phyloP scores from a whole-genome alignment of 2,329 filamentous ascomycete genomes.

The Allantophomopsis lycopodina region DNA sequence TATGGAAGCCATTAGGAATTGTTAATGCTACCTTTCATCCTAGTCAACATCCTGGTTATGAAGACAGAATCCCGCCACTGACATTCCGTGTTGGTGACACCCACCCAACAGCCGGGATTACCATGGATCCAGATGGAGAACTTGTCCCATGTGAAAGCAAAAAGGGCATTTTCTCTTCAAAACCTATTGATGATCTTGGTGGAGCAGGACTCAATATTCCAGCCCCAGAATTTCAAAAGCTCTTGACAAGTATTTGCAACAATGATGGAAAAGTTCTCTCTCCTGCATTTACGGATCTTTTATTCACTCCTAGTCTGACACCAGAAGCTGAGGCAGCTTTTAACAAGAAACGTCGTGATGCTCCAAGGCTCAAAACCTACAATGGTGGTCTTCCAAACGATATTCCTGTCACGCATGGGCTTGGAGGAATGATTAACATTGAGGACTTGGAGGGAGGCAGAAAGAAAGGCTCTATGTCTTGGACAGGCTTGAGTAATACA shows the following conservation, averaged over 20 bases:
- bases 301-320: constrained; percentile 33
- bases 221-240: not conserved
- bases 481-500: constrained; percentile 31
- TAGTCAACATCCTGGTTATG: too few relatives aligned
- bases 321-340: constrained; percentile 7
- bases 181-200: not conserved
- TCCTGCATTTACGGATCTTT: constrained; percentile 22
- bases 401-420: constrained; percentile 22
- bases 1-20: constrained; percentile 12
- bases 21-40: constrained; percentile 9
- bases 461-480: constrained; percentile 24
- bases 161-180: not conserved
- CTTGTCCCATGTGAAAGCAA: not conserved
- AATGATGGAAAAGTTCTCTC: constrained; percentile 34
- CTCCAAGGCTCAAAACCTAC: constrained; percentile 4
- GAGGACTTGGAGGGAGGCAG: constrained; percentile 22
- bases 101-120: constrained; percentile 15
- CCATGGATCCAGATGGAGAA: not conserved
- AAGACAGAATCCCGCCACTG: too few relatives aligned
- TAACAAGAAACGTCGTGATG: constrained; percentile 8
- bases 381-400: constrained; percentile 19
- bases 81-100: too few relatives aligned
- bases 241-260: constrained; percentile 20
- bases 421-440: constrained; percentile 27
- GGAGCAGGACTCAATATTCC: not conserved